phyloP scores from a whole-genome alignment of 176 grass and related monocot genomes.

The Rhynchospora tenuis region DNA sequence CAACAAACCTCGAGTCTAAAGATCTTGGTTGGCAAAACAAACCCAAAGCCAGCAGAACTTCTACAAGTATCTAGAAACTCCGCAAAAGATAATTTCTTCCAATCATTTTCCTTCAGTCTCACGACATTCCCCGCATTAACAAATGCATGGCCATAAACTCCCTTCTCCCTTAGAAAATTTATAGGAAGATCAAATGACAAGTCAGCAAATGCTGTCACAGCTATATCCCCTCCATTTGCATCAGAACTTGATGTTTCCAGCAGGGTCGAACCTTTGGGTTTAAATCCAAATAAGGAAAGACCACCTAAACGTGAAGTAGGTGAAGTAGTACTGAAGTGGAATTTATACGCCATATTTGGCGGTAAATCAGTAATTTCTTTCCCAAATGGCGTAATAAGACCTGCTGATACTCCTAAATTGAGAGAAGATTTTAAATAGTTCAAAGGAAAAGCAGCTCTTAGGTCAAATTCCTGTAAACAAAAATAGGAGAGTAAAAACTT shows the following conservation, averaged over 20 bases:
- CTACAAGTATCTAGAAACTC: constrained; percentile 52
- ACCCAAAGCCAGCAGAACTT: constrained; percentile 70
- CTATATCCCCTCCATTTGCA: constrained; percentile 52
- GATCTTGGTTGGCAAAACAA: constrained; percentile 62
- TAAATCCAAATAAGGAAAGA: constrained; percentile 59
- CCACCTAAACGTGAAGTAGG: constrained; percentile 45
- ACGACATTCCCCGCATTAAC: constrained; percentile 58
- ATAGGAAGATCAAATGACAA: constrained; percentile 79
- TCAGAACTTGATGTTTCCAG: constrained; percentile 39
- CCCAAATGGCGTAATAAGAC: constrained; percentile 50
- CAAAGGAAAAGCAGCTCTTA: constrained; percentile 54
- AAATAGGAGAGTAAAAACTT: neutral
- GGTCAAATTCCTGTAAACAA: constrained; percentile 60
- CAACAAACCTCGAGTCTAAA: constrained; percentile 73
- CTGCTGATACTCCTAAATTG: constrained; percentile 57
- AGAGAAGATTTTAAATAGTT: constrained; percentile 60
- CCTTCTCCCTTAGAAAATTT: constrained; percentile 64
- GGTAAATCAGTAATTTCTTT: constrained; percentile 49
- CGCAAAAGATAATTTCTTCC: constrained; percentile 47
- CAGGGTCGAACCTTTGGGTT: constrained; percentile 62
- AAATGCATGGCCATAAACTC: constrained; percentile 82
- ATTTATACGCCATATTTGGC: constrained; percentile 62
- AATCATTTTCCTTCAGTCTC: constrained; percentile 52
- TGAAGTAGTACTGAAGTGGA: constrained; percentile 72
- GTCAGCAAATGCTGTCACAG: constrained; percentile 75